Conservation (phyloP, 2,329 filamentous ascomycete genomes). For the Monosporascus sp. region DNA sequence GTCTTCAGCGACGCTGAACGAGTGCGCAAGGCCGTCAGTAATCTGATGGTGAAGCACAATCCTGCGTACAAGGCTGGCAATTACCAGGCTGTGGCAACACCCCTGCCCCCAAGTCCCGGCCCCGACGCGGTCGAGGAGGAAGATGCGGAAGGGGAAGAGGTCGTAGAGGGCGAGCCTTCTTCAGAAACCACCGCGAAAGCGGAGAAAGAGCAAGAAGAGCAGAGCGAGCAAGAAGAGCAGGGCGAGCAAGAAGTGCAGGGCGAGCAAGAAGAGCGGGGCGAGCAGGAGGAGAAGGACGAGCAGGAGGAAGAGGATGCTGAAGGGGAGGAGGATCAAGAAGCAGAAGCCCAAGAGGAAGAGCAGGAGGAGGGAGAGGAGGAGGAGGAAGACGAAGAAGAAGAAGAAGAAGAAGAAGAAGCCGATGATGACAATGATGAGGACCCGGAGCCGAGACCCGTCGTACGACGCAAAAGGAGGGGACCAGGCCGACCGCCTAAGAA, state of each 20-base stretch:
- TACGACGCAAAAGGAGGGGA: slow-evolving; percentile 17
- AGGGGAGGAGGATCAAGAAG: slow-evolving; percentile 21
- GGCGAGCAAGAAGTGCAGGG: slow-evolving; percentile 23
- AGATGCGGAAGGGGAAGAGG: slow-evolving; percentile 15
- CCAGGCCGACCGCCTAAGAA: slow-evolving; percentile 31
- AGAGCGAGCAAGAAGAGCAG: slow-evolving; percentile 16
- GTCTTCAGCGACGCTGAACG: slow-evolving; percentile 82
- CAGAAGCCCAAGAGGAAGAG: slow-evolving; percentile 10
- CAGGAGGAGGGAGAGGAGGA: slow-evolving; percentile 8
- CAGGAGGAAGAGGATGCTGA: slow-evolving; percentile 15
- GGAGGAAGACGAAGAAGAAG: slow-evolving; percentile 10
- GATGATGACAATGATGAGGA: slow-evolving; percentile 13
- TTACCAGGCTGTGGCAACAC: slow-evolving; percentile 70
- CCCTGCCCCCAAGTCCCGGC: slow-evolving; percentile 49
- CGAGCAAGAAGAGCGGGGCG: slow-evolving; percentile 26
- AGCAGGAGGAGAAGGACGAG: slow-evolving; percentile 27
- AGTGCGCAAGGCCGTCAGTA: slow-evolving; percentile 78
- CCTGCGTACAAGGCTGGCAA: slow-evolving; percentile 67
- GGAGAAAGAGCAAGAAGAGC: slow-evolving; percentile 22
- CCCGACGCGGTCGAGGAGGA: slow-evolving; percentile 35
- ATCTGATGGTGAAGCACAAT: slow-evolving; percentile 82
- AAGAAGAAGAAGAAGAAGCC: slow-evolving; percentile 9
- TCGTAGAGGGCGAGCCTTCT: slow-evolving; percentile 10
- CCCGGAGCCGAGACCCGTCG: slow-evolving; percentile 9
- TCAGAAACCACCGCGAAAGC: slow-evolving; percentile 3